Base-by-base conservation (phyloP, 306 rosid genomes). In the Rosa persica region DNA sequence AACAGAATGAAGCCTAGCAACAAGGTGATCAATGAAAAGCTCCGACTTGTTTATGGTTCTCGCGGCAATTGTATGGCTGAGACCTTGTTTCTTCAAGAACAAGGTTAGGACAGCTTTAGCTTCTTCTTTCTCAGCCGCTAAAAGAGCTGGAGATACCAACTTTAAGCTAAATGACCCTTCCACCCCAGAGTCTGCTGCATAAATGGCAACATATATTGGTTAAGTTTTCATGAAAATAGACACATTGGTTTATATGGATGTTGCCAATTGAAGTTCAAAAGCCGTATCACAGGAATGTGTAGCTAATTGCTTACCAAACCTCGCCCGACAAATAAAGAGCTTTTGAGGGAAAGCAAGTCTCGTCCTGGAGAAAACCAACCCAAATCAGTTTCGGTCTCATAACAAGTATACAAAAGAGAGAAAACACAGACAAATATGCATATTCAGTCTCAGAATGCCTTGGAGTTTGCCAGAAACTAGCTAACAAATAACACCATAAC, bases 41-140 rank as follows among this genome's bases (percentile, higher is more conserved):
- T 92, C 96, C 15, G 98, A 87, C 73, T 86, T 92, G 79, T 90
- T 91, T 83, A 89, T 89, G 51, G 89, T 89, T 87, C 91, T 92
- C 30, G 92, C 85, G 34, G 98, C 97, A 82, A 79, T 46, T 46
- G 91, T 90, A 79, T 80, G 87, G 85, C 95, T 87, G 80, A 95
- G 79, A 74, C 98, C 97, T 79, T 82, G 93, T 81, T 95, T 91
- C 88, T 89, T 95, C 82, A 95, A 79, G 88, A 92, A 92, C 88
- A 92, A 80, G 77, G 88, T 84, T 67, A 95, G 79, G 48, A 92
- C 95, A 69, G 97, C 98, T 81, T 85, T 95, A 74, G 98, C 95
- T 87, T 92, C 98, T 87, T 92, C 98, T 84, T 91, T 95, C 85
- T 92, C 98, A 57, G 97, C 98, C 34, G 82, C 91, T 80, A 95